phyloP scores from a whole-genome alignment of 2,329 filamentous ascomycete genomes.

The Diaporthe australafricana region DNA sequence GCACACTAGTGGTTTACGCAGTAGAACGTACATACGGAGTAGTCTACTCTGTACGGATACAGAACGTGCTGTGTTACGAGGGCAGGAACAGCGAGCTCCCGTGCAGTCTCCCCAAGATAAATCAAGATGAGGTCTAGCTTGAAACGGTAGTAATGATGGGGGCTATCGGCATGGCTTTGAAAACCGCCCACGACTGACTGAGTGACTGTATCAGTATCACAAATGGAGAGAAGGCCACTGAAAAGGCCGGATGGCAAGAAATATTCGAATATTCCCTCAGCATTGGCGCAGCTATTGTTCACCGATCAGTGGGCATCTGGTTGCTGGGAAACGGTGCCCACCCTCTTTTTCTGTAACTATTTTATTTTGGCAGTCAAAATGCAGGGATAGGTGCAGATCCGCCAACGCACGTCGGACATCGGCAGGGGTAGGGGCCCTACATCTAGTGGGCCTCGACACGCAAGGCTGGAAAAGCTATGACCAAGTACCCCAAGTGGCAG shows the following conservation, averaged over 20 bases:
- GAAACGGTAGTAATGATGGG: constrained; percentile 4
- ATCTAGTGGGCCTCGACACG: constrained; percentile 2
- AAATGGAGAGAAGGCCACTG: no score
- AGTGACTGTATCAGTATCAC: no score
- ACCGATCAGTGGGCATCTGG: neutral
- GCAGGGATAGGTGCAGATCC: constrained; percentile 22
- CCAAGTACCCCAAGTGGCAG: neutral
- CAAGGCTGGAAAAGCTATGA: constrained; percentile 23
- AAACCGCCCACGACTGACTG: neutral
- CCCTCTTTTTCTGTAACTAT: neutral
- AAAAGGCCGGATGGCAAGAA: no score
- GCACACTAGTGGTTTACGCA: no score
- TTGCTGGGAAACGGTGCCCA: constrained; percentile 28
- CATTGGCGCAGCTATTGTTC: neutral
- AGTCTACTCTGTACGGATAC: neutral
- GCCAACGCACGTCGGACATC: constrained; percentile 14
- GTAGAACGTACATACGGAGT: no score
- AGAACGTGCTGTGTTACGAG: neutral
- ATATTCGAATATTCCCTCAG: no score
- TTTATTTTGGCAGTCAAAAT: constrained; percentile 15
- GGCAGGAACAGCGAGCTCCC: neutral
- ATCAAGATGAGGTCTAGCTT: constrained; percentile 5
- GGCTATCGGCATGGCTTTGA: neutral
- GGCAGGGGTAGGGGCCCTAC: constrained; percentile 22
- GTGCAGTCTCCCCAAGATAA: neutral